Percentiles rank a stretch among this genome's conserved stretches.
These are phyloP conservation scores for Pythium scleroteichum DNA, from an alignment of 352 stramenopile species.

Conservation along the genomic window DNA sequence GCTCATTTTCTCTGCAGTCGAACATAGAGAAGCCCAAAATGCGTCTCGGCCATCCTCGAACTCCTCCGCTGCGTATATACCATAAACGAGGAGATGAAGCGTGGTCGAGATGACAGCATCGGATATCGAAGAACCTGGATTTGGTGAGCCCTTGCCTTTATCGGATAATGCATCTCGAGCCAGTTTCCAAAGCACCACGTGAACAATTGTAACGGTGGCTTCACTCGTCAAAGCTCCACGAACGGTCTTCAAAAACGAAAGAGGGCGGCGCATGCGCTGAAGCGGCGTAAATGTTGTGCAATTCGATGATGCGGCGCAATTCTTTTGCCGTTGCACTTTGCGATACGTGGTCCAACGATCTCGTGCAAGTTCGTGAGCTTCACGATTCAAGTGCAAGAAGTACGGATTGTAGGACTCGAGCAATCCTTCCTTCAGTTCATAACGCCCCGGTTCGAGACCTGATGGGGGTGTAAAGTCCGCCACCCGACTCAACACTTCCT, in stretches of 20 bases:
- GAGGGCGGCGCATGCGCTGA: slow-evolving; percentile 20
- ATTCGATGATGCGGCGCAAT: slow-evolving; percentile 12
- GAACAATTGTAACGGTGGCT: slow-evolving; percentile 61
- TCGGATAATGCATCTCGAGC: slow-evolving; percentile 10
- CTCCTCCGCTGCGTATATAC: slow-evolving; percentile 58
- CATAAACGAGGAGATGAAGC: slow-evolving; percentile 80
- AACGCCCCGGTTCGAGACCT: slow-evolving; percentile 76
- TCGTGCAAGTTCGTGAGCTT: slow-evolving; percentile 77
- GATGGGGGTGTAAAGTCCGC: slow-evolving; percentile 72
- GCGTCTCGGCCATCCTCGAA: slow-evolving; percentile 10
- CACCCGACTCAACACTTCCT: slow-evolving; percentile 63
- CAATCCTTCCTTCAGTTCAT: slow-evolving; percentile 72
- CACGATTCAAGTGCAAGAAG: slow-evolving; percentile 82
- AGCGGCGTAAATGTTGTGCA: slow-evolving; percentile 30
- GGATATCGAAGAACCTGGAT: slow-evolving; percentile 46
- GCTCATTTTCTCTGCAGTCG: slow-evolving; percentile 30
- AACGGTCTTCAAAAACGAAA: slow-evolving; percentile 57
- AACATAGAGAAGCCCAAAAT: slow-evolving; percentile 63
- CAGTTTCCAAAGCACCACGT: slow-evolving; percentile 69
- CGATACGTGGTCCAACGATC: slow-evolving; percentile 82
- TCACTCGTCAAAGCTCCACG: slow-evolving; percentile 69
- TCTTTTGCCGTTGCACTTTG: slow-evolving; percentile 43
- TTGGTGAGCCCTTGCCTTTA: slow-evolving; percentile 13
- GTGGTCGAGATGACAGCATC: slow-evolving; percentile 84
- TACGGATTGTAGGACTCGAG: slow-evolving; percentile 88